Evolutionary conservation across 306 rosid species (phyloP), one percentile per base, ranked within the genome.

Genomic region (Vigna reflexopilosa): DNA sequence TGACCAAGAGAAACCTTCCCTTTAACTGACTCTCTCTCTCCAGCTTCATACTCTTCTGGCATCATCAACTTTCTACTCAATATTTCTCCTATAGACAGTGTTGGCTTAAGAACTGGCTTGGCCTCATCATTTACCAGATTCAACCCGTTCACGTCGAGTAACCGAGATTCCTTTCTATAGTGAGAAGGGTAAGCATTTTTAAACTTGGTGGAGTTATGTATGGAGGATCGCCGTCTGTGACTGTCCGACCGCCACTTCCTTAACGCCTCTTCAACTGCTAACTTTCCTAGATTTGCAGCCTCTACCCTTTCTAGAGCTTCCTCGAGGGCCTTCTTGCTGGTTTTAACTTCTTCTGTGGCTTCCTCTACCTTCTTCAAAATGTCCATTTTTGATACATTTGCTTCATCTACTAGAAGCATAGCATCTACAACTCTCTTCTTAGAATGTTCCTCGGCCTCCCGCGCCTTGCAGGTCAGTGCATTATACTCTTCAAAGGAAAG

Each of bases 231-330:
- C 36, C 98, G 77, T 84, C 77, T 88, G 38, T 87, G 90, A 51
- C 90, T 80, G 13, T 91, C 90, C 0, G 94, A 90, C 38, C 96
- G 87, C 99, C 99, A 95, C 72, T 83, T 92, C 79, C 96, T 91
- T 67, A 93, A 89, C 1, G 96, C 87, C 77, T 93, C 99, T 85
- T 95, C 96, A 17, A 95, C 91, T 14, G 77, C 93, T 15, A 86
- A 86, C 87, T 89, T 95, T 55, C 89, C 99, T 75, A 42, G 76
- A 73, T 90, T 91, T 76, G 99, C 99, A 76, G 91, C 89, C 66
- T 93, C 99, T 72, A 91, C 98, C 81, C 96, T 88, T 77, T 85
- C 86, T 71, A 93, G 67, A 69, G 98, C 99, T 78, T 87, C 97
- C 83, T 95, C 97, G 80, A 95, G 73, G 22, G 85, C 93, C 73